These are phyloP conservation scores for Mycena sanguinolenta DNA, from an alignment of 768 basidiomycete species.

Conservation along the genomic window DNA sequence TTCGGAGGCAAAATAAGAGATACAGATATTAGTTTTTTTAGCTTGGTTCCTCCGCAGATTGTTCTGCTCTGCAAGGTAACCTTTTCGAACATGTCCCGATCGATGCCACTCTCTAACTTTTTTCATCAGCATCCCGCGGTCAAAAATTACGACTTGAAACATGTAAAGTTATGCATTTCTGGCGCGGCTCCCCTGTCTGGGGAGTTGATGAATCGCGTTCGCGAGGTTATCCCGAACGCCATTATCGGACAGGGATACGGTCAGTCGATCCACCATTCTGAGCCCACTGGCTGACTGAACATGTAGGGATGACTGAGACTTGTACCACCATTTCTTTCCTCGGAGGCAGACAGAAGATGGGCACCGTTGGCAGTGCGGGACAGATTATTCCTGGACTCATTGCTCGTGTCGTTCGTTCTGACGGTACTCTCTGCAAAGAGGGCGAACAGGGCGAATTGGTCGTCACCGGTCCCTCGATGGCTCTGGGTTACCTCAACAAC, in stretches of 20 bases:
- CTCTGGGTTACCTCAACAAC: constrained; percentile 71
- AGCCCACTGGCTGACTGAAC: not conserved
- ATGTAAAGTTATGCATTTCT: constrained; percentile 65
- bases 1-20: not conserved
- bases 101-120: constrained; percentile 4
- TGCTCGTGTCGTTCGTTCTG: constrained; percentile 69
- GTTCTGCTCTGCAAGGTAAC: constrained; percentile 76
- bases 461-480: constrained; percentile 71
- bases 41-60: constrained; percentile 76
- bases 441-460: constrained; percentile 76
- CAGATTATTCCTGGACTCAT: constrained; percentile 68
- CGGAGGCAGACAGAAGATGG: constrained; percentile 57
- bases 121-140: constrained; percentile 62
- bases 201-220: constrained; percentile 62
- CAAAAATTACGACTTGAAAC: constrained; percentile 63
- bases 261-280: constrained; percentile 36
- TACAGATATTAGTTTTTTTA: too few relatives aligned
- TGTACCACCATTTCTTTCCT: constrained; percentile 65
- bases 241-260: constrained; percentile 78
- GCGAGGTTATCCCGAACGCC: constrained; percentile 68
- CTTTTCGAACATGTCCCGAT: not conserved
- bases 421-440: constrained; percentile 67
- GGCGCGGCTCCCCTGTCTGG: constrained; percentile 77
- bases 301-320: constrained; percentile 74
- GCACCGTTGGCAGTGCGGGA: constrained; percentile 69